Base-by-base conservation (phyloP, 1,139 yeast species). In the Yamadazyma dendronema region DNA sequence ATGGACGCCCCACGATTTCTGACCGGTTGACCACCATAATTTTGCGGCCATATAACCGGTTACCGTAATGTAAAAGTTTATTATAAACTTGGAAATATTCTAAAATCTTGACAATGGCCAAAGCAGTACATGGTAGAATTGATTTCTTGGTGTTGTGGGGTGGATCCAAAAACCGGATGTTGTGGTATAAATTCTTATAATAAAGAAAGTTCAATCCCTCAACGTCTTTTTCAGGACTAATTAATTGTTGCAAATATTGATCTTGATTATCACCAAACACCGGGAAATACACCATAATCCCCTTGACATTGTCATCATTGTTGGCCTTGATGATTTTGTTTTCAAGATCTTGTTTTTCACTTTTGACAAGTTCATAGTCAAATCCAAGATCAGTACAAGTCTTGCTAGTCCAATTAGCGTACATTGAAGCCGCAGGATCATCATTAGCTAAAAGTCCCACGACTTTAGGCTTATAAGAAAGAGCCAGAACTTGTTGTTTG, bases 251-350 rank as follows among this genome's bases (percentile, higher is more conserved):
- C 40, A 92, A 65, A 59, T 94, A 92, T 61, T 86, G 96, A 59
- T 92, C 98, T 63, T 92, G 98, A 44, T 86, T 78, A 56, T 87
- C 88, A 2, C 96, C 96, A 63, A 88, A 92, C 3, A 92, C 97
- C 1, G 98, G 98, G 75, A 90, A 92, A 61, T 92, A 92, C n/a
- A 92, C 92, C 89, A 92, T 89, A 48, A 92, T 92, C 21, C 98
- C 98, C 56, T 88, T 84, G 25, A 92, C 88, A 1, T 60, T 52
- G 38, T 76, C 79, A 53, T 90, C 94, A 23, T 72, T 71, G 59
- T 92, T 92, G 41, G 97, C 97, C 35, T 75, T 79, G 38, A 89
- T 76, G 43, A 92, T 78, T 22, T 81, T 82, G 47, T 82, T 89
- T 60, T 92, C 98, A 44, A 92, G 72, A 28, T 83, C 85, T 50